Conservation (phyloP, 495 filamentous ascomycete species). For the Hypoxylon fragiforme region DNA sequence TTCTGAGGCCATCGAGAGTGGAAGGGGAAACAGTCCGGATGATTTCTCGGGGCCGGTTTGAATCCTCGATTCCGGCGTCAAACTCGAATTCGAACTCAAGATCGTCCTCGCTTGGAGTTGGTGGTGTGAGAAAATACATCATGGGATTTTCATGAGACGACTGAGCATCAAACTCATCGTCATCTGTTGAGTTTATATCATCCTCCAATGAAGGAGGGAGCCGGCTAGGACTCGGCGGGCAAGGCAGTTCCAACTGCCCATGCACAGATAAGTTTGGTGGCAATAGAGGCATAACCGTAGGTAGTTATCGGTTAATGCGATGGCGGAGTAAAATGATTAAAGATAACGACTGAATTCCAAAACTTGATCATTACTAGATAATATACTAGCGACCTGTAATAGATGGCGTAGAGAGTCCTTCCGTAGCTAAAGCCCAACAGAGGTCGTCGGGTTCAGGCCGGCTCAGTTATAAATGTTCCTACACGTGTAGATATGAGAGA, state of each 20-base stretch:
- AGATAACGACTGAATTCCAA: slow-evolving; percentile 14
- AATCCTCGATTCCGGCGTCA: slow-evolving; percentile 55
- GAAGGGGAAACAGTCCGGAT: slow-evolving; percentile 54
- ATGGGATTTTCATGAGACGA: slow-evolving; percentile 50
- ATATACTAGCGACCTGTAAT: background rate
- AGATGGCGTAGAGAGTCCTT: slow-evolving; percentile 19
- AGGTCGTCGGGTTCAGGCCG: slow-evolving; percentile 36
- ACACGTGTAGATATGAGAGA: slow-evolving; percentile 14
- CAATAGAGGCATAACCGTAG: slow-evolving; percentile 32
- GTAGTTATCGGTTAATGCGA: slow-evolving; percentile 15
- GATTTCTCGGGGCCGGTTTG: slow-evolving; percentile 43
- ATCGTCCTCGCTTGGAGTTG: slow-evolving; percentile 38
- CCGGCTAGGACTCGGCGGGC: slow-evolving; percentile 40
- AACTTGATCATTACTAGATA: slow-evolving; percentile 15
- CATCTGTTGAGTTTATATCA: slow-evolving; percentile 43
- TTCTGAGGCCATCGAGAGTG: slow-evolving; percentile 49
- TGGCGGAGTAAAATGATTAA: background rate
- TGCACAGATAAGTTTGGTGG: slow-evolving; percentile 24
- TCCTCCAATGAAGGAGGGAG: slow-evolving; percentile 42
- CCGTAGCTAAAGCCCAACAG: slow-evolving; percentile 19
- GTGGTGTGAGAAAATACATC: slow-evolving; percentile 55
- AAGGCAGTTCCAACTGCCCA: slow-evolving; percentile 33
- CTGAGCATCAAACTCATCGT: slow-evolving; percentile 43
- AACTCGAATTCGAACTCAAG: slow-evolving; percentile 51
- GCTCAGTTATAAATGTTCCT: slow-evolving; percentile 25